A percentile compares a stretch with the other conserved stretches of the same genome.
These are phyloP conservation scores for Dothistroma septosporum DNA, from an alignment of 2,329 filamentous ascomycete species.

Conservation along the genomic window DNA sequence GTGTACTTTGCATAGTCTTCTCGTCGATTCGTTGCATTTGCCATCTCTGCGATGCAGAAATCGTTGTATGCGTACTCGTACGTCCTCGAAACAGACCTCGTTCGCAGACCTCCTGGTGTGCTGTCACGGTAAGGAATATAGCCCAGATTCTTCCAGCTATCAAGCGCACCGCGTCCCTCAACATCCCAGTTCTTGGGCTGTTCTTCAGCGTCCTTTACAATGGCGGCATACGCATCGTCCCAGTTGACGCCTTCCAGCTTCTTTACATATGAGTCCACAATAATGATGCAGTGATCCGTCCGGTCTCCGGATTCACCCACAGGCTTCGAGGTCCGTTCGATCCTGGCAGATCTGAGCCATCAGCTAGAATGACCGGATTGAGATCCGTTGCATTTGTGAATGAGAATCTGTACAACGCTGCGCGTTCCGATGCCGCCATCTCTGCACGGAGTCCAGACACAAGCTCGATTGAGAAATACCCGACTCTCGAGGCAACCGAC, in stretches of 20 bases:
- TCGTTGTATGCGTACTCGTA: slow-evolving; percentile 62
- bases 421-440: slow-evolving; percentile 56
- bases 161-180: slow-evolving; percentile 40
- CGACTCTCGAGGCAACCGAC: slow-evolving; percentile 53
- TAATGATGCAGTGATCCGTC: slow-evolving; percentile 56
- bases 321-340: slow-evolving; percentile 49
- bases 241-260: slow-evolving; percentile 47
- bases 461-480: slow-evolving; percentile 56
- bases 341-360: slow-evolving; percentile 55
- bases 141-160: slow-evolving; percentile 40
- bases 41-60: slow-evolving; percentile 62
- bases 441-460: slow-evolving; percentile 54
- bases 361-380: slow-evolving; percentile 54
- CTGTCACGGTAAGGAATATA: slow-evolving; percentile 37
- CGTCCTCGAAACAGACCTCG: slow-evolving; percentile 38
- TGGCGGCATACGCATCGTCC: slow-evolving; percentile 30
- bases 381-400: slow-evolving; percentile 42
- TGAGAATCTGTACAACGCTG: slow-evolving; percentile 56
- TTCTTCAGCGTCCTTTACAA: slow-evolving; percentile 32
- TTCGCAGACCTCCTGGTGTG: slow-evolving; percentile 60
- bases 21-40: slow-evolving; percentile 52
- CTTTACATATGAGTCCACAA: slow-evolving; percentile 67
- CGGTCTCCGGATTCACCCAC: slow-evolving; percentile 48
- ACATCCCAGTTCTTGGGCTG: slow-evolving; percentile 29
- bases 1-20: slow-evolving; percentile 56